Percentiles rank a stretch among this genome's conserved stretches.
These are phyloP conservation scores for Auricularia cornea DNA, from an alignment of 768 basidiomycete genomes.

Conservation along the genomic window DNA sequence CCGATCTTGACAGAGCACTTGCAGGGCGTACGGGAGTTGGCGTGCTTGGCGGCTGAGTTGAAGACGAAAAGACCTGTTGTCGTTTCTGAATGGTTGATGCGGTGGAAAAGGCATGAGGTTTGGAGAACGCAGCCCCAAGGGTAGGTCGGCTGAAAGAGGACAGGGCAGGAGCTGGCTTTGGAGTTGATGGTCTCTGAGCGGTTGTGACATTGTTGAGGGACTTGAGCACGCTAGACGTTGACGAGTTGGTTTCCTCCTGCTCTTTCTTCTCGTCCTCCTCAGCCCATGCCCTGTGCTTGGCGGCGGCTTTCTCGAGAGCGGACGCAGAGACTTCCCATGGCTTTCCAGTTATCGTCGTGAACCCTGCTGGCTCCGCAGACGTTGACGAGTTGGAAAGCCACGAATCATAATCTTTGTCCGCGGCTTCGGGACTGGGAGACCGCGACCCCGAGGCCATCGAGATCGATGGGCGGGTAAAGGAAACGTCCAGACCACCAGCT, in stretches of 20 bases:
- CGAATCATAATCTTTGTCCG: neutral
- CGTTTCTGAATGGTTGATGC: no score
- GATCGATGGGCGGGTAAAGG: neutral
- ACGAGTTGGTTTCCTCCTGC: neutral
- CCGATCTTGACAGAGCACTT: no score
- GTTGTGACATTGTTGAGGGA: neutral
- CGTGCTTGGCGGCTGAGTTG: no score
- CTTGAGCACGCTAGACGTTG: neutral
- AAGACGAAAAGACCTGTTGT: no score
- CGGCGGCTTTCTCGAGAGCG: slow-evolving; percentile 48
- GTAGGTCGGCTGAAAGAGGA: no score
- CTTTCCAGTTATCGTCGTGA: slow-evolving; percentile 27
- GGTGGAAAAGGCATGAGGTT: no score
- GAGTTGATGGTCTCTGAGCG: no score
- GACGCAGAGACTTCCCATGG: slow-evolving; percentile 34
- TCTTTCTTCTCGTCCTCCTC: slow-evolving; percentile 5
- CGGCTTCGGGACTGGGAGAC: slow-evolving; percentile 2
- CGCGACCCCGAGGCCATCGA: neutral
- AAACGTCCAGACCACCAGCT: neutral
- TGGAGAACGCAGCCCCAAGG: no score
- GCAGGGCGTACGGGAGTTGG: no score
- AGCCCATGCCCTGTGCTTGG: slow-evolving; percentile 32
- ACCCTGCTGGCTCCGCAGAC: slow-evolving; percentile 8
- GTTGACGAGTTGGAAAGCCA: slow-evolving; percentile 5
- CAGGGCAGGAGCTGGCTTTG: no score